Percentiles rank a stretch among this genome's conserved stretches.
These are phyloP conservation scores for Gonium pectorale DNA, from an alignment of 139 green algal species.

Conservation along the genomic window DNA sequence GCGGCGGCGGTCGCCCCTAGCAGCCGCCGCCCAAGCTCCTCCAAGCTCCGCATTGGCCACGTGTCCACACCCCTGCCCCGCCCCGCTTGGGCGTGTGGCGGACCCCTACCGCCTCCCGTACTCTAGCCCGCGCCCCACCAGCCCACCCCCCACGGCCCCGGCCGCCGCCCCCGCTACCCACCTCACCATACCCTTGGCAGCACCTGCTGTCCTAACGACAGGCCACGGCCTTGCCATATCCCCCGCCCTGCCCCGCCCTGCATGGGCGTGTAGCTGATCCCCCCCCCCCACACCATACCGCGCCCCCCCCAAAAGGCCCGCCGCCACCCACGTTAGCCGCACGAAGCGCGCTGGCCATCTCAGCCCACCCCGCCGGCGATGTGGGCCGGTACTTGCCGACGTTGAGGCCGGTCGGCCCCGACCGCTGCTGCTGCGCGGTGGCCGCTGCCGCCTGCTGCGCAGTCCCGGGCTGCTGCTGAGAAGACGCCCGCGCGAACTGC, in stretches of 20 bases:
- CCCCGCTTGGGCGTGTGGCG: too few species aligned
- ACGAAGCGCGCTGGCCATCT: slow-evolving; percentile 48
- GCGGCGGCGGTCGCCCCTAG: too few species aligned
- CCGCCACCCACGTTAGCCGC: slow-evolving; percentile 25
- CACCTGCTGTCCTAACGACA: neutral
- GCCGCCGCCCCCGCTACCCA: neutral
- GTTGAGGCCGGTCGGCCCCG: slow-evolving; percentile 43
- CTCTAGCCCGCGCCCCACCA: too few species aligned
- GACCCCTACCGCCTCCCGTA: too few species aligned
- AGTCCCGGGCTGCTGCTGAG: too few species aligned
- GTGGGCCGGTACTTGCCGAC: slow-evolving; percentile 49
- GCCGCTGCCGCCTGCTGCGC: neutral
- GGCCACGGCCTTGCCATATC: too few species aligned
- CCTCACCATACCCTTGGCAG: neutral
- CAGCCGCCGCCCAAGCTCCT: too few species aligned
- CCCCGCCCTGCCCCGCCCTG: too few species aligned
- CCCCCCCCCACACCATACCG: neutral
- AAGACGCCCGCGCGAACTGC: too few species aligned
- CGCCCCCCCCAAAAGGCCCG: neutral
- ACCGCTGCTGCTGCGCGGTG: neutral
- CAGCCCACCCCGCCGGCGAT: slow-evolving; percentile 53
- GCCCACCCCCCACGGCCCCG: neutral
- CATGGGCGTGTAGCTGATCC: too few species aligned
- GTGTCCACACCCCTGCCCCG: too few species aligned
- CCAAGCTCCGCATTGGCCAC: too few species aligned